Conservation (phyloP, 108 stramenopile species). For the Bacterosira constricta region DNA sequence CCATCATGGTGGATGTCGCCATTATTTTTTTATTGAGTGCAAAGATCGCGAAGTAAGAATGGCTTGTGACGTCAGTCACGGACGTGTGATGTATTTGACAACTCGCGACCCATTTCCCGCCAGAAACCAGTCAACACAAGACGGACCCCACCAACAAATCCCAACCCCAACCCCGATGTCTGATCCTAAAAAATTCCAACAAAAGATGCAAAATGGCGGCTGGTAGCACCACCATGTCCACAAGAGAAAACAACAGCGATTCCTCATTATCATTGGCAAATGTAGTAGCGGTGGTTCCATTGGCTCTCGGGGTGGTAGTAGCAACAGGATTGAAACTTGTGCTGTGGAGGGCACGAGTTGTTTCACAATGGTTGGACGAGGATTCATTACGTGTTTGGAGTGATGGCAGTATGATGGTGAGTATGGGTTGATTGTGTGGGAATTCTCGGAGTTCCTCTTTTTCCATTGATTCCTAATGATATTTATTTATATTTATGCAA, state of each 20-base stretch:
- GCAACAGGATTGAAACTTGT: slow-evolving; percentile 5
- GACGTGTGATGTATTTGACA: too few species aligned
- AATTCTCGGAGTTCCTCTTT: background rate
- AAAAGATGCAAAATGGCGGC: too few species aligned
- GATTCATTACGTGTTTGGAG: slow-evolving; percentile 1
- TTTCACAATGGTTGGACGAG: slow-evolving; percentile 8
- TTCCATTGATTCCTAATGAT: background rate
- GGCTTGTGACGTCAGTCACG: too few species aligned
- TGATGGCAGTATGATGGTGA: slow-evolving; percentile 27
- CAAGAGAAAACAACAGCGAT: background rate
- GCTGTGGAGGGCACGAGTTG: slow-evolving; percentile 6
- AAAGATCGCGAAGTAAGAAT: too few species aligned
- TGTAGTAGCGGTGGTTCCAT: background rate
- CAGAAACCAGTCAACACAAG: too few species aligned
- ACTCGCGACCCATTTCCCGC: too few species aligned
- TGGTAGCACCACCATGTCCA: background rate
- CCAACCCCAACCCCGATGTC: too few species aligned
- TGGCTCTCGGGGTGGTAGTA: background rate
- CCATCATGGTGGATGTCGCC: too few species aligned
- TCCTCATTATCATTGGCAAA: background rate
- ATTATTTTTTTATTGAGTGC: too few species aligned
- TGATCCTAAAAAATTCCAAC: too few species aligned
- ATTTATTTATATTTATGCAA: background rate
- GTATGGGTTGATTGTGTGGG: background rate
- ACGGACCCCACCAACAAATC: too few species aligned